Base-by-base conservation (phyloP, 1,284 basidiomycete species). In the Rhodotorula glutinis region DNA sequence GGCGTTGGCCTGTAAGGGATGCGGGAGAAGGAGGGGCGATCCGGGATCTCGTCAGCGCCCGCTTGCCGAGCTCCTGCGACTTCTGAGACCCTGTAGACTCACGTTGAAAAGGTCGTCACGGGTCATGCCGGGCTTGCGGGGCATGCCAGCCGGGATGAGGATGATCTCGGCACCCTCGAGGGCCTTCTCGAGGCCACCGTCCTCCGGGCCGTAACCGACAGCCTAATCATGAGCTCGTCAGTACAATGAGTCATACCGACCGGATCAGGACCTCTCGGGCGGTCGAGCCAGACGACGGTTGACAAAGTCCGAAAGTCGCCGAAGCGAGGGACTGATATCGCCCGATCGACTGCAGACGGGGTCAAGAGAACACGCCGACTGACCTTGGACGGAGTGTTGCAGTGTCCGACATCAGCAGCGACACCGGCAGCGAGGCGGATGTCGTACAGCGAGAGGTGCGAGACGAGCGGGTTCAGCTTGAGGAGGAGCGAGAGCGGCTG, bases 51-150 rank as follows among this genome's bases (percentile, higher is more conserved):
- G n/a, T 54, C 44, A 41, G 49, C 21, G 40, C 21, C 17, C 46
- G 29, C 10, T 25, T n/a, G 4, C 3, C 10, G n/a, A 33, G 5
- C 8, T 17, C 23, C 13, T 27, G 41, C 27, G 41, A 9, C 11
- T 10, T 9, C 41, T 17, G 41, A 43, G 9, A 43, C 41, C 41
- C 33, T 38, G 14, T 43, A 29, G 9, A 64, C 89, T 79, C 76
- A 92, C 91, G 83, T 94, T 95, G 88, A 98, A 99, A 71, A 99
- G 90, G 80, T 98, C 95, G 80, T 99, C 95, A 82, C 96, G 92
- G 81, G 89, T 92, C 92, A 80, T 69, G 53, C 79, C 67, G 75
- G 79, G 74, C 76, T 80, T 80, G 70, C 79, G 78, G 61, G 79
- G 79, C 46, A 80, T 78, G 75, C 95, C 96, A 80, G 95, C 95